Evolutionary conservation across 345 rosid species (phyloP).

Genomic region (Populus simonii): DNA sequence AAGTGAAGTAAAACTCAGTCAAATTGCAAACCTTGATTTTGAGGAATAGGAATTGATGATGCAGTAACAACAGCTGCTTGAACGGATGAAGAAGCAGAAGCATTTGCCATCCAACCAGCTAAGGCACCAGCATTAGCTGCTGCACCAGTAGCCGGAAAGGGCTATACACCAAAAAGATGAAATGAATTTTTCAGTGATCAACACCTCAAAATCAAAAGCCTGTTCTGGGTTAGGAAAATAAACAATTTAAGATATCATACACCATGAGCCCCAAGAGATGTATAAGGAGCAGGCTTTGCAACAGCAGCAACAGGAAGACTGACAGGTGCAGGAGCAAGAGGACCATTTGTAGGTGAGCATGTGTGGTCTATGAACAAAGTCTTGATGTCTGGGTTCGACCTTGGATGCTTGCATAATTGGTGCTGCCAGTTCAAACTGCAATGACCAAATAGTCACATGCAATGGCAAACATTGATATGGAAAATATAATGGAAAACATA

Average conservation of each 20-base stretch:
- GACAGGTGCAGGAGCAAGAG: constrained; percentile 59
- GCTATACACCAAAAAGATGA: constrained; percentile 31
- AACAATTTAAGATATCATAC: constrained; percentile 34
- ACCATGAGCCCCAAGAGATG: constrained; percentile 54
- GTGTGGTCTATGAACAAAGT: constrained; percentile 74
- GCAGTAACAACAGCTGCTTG: constrained; percentile 88
- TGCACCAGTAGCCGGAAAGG: constrained; percentile 58
- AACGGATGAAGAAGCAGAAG: constrained; percentile 71
- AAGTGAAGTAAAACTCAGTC: neutral
- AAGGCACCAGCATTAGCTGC: constrained; percentile 66
- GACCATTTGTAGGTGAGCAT: constrained; percentile 65
- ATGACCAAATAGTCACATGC: constrained; percentile 4
- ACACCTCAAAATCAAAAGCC: neutral
- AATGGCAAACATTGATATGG: neutral
- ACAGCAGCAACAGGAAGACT: constrained; percentile 58
- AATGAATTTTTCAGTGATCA: constrained; percentile 7
- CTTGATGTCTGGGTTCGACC: constrained; percentile 82
- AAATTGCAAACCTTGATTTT: constrained; percentile 61
- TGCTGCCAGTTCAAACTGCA: constrained; percentile 93
- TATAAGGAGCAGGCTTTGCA: constrained; percentile 51
- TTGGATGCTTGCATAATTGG: constrained; percentile 79
- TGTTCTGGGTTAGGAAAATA: neutral
- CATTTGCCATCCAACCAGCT: constrained; percentile 87
- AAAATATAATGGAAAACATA: neutral
- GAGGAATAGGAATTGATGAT: constrained; percentile 67